Evolutionary conservation across 352 stramenopile genomes (phyloP), one percentile per base, ranked within the genome.

Genomic region (Phytophthora agathidicida): DNA sequence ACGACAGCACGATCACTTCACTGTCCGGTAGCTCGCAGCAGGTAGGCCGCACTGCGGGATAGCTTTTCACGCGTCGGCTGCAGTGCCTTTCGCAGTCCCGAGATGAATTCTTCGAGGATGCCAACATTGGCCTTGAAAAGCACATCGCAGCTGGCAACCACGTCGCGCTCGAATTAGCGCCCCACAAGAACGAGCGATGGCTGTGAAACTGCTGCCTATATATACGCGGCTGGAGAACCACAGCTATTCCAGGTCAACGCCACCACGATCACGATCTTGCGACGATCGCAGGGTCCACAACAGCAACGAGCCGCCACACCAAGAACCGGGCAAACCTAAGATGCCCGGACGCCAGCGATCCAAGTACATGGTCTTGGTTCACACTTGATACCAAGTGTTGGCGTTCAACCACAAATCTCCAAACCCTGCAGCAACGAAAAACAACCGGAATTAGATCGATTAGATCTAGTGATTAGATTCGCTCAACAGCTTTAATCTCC

Each of bases 121-220:
- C 32, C 52, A 58, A 16, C 43, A 59, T 66, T 48, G n/a, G 31
- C 14, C 30, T 37, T 52, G 42, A 60, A 45, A 44, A 61, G 16
- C 59, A 66, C 58, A 28, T 65, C 50, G 45, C 57, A n/a, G n/a
- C n/a, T n/a, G n/a, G n/a, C n/a, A 65, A 39, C 28, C 17, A 19
- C 49, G 48, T 69, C n/a, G n/a, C n/a, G n/a, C 64, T 73, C 64
- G 64, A 73, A 73, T 73, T 73, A 69, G 64, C 68, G 52, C 17
- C 54, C 48, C 17, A 35, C 45, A 52, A 37, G 24, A 38, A 51
- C n/a, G 36, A 73, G 36, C 20, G 9, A 11, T 44, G 20, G 42
- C 41, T 28, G 48, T 59, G 55, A 61, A 71, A 62, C 62, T 71
- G 62, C 41, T 58, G 30, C 22, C 28, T 55, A 51, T 51, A 60